phyloP scores from a whole-genome alignment of 176 grass and related monocot genomes.

The Juncus effusus region DNA sequence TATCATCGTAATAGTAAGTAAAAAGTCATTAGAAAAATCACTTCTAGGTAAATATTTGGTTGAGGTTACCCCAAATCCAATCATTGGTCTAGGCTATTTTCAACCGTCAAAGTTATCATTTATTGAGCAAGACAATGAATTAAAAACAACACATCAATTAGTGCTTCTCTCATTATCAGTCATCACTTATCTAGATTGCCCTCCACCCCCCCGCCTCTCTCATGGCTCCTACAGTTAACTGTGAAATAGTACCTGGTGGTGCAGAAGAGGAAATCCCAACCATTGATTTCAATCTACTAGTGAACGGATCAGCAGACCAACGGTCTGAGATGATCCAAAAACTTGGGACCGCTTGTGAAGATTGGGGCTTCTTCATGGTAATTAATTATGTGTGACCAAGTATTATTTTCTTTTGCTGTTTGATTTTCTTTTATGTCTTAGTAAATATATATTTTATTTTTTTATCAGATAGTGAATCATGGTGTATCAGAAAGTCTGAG shows the following conservation, averaged over 20 bases:
- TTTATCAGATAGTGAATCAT: conserved; percentile 57
- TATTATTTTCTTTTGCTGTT: neutral
- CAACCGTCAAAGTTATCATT: too few species aligned
- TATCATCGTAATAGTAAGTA: too few species aligned
- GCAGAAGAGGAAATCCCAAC: conserved; percentile 35
- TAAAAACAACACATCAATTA: neutral
- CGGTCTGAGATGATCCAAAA: conserved; percentile 30
- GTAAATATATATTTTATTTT: neutral
- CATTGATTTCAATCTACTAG: conserved; percentile 44
- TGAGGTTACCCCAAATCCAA: too few species aligned
- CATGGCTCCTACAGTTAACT: neutral
- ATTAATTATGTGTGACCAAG: neutral
- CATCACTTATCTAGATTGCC: neutral
- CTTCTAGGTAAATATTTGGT: too few species aligned
- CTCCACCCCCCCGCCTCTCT: neutral
- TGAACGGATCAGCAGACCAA: conserved; percentile 30
- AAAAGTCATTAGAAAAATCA: too few species aligned
- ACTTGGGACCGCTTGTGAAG: conserved; percentile 50
- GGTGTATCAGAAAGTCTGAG: conserved; percentile 46
- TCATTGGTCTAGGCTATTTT: too few species aligned
- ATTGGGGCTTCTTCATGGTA: conserved; percentile 89
- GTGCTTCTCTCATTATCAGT: neutral
- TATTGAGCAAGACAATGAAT: too few species aligned
- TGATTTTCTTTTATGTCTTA: neutral
- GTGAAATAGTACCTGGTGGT: neutral